Evolutionary conservation across 257 asterid genomes (phyloP), one percentile per base, ranked within the genome.

Genomic region (Parsonsia alboflavescens): DNA sequence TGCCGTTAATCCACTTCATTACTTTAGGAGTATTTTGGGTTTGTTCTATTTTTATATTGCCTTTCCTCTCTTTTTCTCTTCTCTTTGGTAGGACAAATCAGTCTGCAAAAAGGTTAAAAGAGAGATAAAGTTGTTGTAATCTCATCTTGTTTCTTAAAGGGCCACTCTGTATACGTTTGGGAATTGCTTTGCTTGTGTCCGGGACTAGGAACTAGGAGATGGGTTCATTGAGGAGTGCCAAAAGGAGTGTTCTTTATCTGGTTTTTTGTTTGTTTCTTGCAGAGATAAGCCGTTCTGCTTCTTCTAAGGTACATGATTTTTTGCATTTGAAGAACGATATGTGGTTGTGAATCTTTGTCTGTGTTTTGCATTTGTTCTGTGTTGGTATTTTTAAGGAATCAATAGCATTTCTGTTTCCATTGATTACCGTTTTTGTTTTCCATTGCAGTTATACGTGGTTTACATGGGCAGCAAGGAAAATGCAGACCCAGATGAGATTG

Each of bases 361-460:
- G 3, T 77, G 10, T 13, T 67, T 53, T 74, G 52, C 33, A 22
- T 58, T 33, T 52, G 16, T 52, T 44, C 2, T 52, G 67, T 15
- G 11, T 30, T 63, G 69, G 69, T 33, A 63, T 65, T 17, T 39
- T 39, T 36, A 16, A 22, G 70, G 70, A 65, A 36, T 39, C 70
- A 39, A 65, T 39, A 41, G 28, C 50, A 17, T 56, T 64, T 76
- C n/a, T 49, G 7, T 36, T 15, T 42, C 53, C 36, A 72, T 41
- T 39, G 54, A 45, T 26, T 1, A 7, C 10, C n/a, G 28, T 65
- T 65, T 59, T 59, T 41, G n/a, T 65, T 65, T 59, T 59, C 49
- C 15, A 19, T 30, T 76, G 81, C 85, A 93, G 98, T 76, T 93
- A 86, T 93, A 93, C 86, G 97, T 91, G 76, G 98, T 93, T 80